Evolutionary conservation across 306 rosid genomes (phyloP).

Genomic region (Pterocarpus santalinus): DNA sequence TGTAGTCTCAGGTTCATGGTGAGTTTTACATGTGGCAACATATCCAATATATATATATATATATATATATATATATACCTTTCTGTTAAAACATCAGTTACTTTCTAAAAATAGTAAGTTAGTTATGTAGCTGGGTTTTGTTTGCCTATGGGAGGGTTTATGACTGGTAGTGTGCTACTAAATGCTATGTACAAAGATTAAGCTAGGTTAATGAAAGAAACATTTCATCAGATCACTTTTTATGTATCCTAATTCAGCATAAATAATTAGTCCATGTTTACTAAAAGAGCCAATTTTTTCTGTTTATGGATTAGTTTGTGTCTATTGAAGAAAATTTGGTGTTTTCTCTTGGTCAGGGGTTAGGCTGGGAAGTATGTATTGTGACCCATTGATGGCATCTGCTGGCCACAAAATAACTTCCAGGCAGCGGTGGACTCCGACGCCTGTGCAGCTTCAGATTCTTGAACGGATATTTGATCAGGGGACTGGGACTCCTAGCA

Average conservation of each 20-base stretch:
- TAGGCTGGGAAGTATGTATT: constrained; percentile 76
- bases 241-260: too few species aligned
- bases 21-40: too few species aligned
- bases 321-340: background rate
- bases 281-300: background rate
- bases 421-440: constrained; percentile 93
- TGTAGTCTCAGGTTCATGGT: background rate
- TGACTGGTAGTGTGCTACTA: background rate
- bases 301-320: background rate
- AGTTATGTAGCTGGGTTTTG: background rate
- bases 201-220: background rate
- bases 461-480: constrained; percentile 82
- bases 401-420: constrained; percentile 80
- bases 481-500: constrained; percentile 88
- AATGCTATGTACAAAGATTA: background rate
- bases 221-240: background rate
- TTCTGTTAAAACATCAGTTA: too few species aligned
- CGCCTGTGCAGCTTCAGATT: constrained; percentile 82
- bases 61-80: too few species aligned
- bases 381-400: constrained; percentile 78
- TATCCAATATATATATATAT: too few species aligned
- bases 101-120: too few species aligned
- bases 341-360: constrained; percentile 64
- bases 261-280: background rate
- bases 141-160: background rate